These are phyloP conservation scores for Sclerotinia minor DNA, from an alignment of 2,329 filamentous ascomycete genomes.

Conservation along the genomic window DNA sequence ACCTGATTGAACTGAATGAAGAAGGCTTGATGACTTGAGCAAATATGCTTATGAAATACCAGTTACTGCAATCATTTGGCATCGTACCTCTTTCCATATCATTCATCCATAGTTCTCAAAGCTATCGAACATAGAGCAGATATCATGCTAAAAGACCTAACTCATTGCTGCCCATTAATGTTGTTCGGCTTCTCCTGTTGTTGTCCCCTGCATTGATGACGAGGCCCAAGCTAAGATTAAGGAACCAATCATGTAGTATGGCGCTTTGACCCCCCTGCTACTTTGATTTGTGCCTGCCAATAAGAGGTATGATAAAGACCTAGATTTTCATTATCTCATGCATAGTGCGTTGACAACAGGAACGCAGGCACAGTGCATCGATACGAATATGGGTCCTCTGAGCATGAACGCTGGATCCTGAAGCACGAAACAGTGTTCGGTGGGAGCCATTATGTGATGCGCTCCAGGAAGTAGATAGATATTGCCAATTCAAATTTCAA, in stretches of 20 bases:
- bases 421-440: neutral
- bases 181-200: neutral
- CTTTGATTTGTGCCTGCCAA: constrained; percentile 2
- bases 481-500: neutral
- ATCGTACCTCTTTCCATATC: neutral
- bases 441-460: neutral
- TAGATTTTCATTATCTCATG: neutral
- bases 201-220: constrained; percentile 4
- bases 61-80: neutral
- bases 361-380: constrained; percentile 3
- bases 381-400: neutral
- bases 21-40: too few species aligned
- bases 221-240: neutral
- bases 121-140: too few species aligned
- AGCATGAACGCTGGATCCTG: neutral
- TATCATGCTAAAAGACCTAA: neutral
- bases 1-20: neutral
- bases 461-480: neutral
- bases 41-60: neutral
- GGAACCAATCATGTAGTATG: neutral
- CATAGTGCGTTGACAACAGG: neutral
- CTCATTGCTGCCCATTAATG: neutral
- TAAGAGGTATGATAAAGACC: neutral
- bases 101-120: neutral
- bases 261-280: constrained; percentile 8